Conservation (phyloP, 139 green algal genomes). For the Chlorella sp. region DNA sequence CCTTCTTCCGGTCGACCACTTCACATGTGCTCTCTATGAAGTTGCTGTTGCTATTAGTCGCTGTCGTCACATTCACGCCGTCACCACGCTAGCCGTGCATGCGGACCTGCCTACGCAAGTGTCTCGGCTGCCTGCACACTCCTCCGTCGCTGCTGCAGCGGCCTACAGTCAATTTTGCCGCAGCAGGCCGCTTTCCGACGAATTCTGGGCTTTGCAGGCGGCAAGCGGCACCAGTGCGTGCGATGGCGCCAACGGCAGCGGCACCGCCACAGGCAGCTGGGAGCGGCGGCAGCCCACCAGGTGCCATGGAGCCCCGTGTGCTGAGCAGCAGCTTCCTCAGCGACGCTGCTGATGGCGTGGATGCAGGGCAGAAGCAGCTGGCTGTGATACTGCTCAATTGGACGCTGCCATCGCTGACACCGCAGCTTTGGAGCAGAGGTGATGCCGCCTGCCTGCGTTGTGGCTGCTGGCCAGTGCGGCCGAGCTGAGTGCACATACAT, state of each 20-base stretch:
- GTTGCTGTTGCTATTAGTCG: too few species aligned
- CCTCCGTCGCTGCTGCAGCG: too few species aligned
- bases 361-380: not conserved
- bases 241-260: not conserved
- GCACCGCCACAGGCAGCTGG: not conserved
- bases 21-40: too few species aligned
- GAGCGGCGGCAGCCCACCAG: not conserved
- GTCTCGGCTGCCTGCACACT: too few species aligned
- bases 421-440: conserved; percentile 34
- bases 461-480: not conserved
- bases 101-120: too few species aligned
- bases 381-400: conserved; percentile 45
- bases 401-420: conserved; percentile 29
- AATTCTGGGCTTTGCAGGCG: not conserved
- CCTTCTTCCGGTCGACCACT: too few species aligned
- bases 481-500: not conserved
- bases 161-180: not conserved
- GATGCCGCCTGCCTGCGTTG: not conserved
- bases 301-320: not conserved
- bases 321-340: conserved; percentile 35
- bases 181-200: not conserved
- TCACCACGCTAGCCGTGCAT: too few species aligned
- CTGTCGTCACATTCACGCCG: too few species aligned
- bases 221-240: not conserved
- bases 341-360: not conserved